Conservation (phyloP, 164 flowering plant species). For the Santalum album region DNA sequence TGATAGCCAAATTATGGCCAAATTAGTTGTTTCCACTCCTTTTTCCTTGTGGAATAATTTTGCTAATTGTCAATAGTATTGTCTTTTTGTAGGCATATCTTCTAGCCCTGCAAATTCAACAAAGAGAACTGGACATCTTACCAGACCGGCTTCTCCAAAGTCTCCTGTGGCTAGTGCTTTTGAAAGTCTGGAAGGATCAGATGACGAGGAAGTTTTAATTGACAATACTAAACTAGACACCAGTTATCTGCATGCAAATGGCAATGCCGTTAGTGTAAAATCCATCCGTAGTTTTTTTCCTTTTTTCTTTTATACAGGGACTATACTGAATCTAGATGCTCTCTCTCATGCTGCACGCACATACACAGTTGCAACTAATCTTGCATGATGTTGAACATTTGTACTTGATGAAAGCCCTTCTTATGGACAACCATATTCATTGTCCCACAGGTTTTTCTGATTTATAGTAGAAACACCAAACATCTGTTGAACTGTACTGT, state of each 20-base stretch:
- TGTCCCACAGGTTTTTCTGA: background rate
- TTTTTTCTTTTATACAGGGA: too few species aligned
- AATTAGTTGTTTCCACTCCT: too few species aligned
- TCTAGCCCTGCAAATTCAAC: slow-evolving; percentile 25
- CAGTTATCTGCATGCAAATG: slow-evolving; percentile 56
- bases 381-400: too few species aligned
- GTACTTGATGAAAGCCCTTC: too few species aligned
- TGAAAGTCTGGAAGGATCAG: slow-evolving; percentile 88
- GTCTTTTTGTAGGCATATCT: slow-evolving; percentile 46
- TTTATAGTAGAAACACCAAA: background rate
- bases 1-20: too few species aligned
- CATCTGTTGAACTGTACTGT: background rate
- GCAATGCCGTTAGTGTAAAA: slow-evolving; percentile 53
- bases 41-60: background rate
- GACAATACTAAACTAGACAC: slow-evolving; percentile 44
- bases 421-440: background rate
- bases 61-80: background rate
- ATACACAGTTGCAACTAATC: too few species aligned
- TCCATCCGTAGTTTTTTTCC: too few species aligned
- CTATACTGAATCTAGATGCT: too few species aligned
- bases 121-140: slow-evolving; percentile 41
- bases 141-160: slow-evolving; percentile 83
- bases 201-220: slow-evolving; percentile 78
- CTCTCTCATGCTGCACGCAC: too few species aligned
- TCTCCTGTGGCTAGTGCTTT: slow-evolving; percentile 95